Evolutionary conservation across 2,329 filamentous ascomycete genomes (phyloP), one percentile per base, ranked within the genome.

Genomic region (Xylariaceae sp.): DNA sequence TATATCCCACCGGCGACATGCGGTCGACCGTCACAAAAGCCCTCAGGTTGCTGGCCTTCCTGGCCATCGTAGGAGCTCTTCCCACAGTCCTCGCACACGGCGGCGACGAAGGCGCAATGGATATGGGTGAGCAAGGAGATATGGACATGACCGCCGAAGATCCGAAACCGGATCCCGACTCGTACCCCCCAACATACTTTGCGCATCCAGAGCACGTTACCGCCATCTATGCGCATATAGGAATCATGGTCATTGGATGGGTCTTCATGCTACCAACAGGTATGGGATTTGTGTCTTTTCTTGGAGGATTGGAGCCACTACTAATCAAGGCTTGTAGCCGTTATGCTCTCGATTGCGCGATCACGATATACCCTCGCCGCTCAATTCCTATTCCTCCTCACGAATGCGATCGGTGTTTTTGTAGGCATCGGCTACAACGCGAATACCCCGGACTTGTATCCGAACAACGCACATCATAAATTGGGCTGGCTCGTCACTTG

Each of bases 381-480:
- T 1, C 93, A 96, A 69, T 81, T 92, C 58, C 60, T 79, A 7
- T 93, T 94, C 71, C 73, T 90, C 39, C 75, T 80, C 1, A 71
- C 81, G 31, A 91, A 92, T 69, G 81, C 79, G 3, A 65, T 88
- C 1, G 90, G 88, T 16, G 65, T 93, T 21, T 68, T 91, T 12
- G 71, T 90, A 23, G 86, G 84, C 6, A 81, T 84, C 46, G 77
- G 91, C 29, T 96, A 96, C 78, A 92, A 95, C 71, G 81, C 83
- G 56, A 86, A 84, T 62, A 96, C 92, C 0, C 92, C 92, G 1
- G 91, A 96, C 69, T 78, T 97, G 19, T 97, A 96, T 71, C 87
- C 87, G 28, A 88, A 90, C 70, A 96, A 96, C 70, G 85, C 89
- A n/a, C 93, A 97, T 73, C 87, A 92, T 77, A 92, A 90, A 73